phyloP scores from a whole-genome alignment of 1,139 yeast species.

The Candida labiduridarum region DNA sequence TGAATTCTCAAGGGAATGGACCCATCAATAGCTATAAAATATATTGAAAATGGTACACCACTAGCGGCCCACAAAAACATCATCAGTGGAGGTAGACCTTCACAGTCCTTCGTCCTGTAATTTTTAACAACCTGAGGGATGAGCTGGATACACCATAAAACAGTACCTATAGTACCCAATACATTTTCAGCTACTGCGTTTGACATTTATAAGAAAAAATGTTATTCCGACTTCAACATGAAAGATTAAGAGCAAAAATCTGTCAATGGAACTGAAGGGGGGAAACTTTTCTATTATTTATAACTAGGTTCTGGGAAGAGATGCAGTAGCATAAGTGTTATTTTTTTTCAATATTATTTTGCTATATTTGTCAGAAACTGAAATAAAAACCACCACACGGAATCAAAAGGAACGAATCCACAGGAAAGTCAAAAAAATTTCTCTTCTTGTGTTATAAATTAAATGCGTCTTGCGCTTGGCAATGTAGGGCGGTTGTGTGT shows the following conservation, averaged over 20 bases:
- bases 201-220: slow-evolving; percentile 15
- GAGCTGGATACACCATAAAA: slow-evolving; percentile 88
- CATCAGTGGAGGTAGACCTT: slow-evolving; percentile 85
- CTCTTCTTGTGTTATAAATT: neutral
- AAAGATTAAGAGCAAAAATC: neutral
- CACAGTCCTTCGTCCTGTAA: slow-evolving; percentile 73
- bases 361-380: neutral
- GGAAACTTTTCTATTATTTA: neutral
- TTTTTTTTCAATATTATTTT: neutral
- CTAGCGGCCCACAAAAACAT: slow-evolving; percentile 82
- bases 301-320: neutral
- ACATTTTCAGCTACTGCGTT: slow-evolving; percentile 64
- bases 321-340: neutral
- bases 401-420: too few relatives aligned
- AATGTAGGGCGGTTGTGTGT: neutral
- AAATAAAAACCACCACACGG: neutral
- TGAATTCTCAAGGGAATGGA: slow-evolving; percentile 80
- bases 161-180: slow-evolving; percentile 86
- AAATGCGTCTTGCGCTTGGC: slow-evolving; percentile 1
- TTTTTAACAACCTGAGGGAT: slow-evolving; percentile 82
- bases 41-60: slow-evolving; percentile 82
- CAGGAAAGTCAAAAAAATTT: neutral
- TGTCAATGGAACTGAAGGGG: neutral
- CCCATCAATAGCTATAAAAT: slow-evolving; percentile 71
- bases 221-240: neutral